Evolutionary conservation across 1,284 basidiomycete species (phyloP).

Genomic region (Tilletia caries): DNA sequence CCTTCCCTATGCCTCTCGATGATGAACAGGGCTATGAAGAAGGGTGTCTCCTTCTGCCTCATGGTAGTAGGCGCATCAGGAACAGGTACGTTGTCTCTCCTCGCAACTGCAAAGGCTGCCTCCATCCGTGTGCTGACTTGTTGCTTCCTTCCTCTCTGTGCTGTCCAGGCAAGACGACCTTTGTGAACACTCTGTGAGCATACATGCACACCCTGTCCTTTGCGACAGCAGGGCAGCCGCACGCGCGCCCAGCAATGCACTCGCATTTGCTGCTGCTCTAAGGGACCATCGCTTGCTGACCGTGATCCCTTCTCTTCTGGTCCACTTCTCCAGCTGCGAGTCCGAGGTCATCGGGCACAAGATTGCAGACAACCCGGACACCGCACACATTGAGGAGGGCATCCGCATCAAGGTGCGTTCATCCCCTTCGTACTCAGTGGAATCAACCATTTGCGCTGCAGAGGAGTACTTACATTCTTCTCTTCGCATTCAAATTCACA

Average conservation of each 20-base stretch:
- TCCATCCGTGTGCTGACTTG: background rate
- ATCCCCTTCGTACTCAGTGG: conserved; percentile 25
- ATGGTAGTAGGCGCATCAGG: conserved; percentile 54
- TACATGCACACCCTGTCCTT: conserved; percentile 9
- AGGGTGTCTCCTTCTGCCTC: conserved; percentile 54
- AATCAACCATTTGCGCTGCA: background rate
- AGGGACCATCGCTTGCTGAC: conserved; percentile 63
- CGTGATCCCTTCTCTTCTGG: conserved; percentile 59
- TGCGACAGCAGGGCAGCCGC: too few relatives aligned
- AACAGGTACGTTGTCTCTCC: conserved; percentile 29
- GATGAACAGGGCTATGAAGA: conserved; percentile 52
- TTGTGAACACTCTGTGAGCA: conserved; percentile 48
- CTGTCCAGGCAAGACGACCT: conserved; percentile 46
- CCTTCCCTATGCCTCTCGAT: too few relatives aligned
- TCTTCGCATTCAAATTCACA: conserved; percentile 2
- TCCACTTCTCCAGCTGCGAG: conserved; percentile 36
- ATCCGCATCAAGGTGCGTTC: conserved; percentile 86
- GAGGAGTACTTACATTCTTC: background rate
- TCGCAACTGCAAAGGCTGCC: background rate
- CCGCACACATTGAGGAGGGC: conserved; percentile 89
- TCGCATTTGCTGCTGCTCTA: conserved; percentile 5
- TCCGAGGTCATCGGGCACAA: conserved; percentile 64
- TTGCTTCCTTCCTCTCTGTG: background rate
- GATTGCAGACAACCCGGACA: conserved; percentile 76
- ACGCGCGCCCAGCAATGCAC: too few relatives aligned